Conservation (phyloP, 345 rosid species). For the Camelina hispida region DNA sequence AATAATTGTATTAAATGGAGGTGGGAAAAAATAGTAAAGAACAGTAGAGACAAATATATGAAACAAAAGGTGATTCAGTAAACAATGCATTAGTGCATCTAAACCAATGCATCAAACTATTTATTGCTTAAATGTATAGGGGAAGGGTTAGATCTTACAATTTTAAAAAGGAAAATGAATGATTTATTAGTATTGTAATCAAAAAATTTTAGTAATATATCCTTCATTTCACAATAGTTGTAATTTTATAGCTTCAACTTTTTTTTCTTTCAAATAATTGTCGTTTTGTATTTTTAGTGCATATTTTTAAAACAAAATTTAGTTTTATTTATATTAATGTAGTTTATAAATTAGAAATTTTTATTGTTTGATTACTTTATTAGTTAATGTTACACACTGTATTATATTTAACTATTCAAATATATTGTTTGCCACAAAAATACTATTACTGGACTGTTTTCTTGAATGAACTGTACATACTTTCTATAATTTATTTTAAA, state of each 20-base stretch:
- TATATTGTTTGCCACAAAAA: not conserved
- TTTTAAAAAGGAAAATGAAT: not conserved
- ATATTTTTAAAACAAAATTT: no score
- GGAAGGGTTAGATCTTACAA: slow-evolving; percentile 17
- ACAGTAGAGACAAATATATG: slow-evolving; percentile 36
- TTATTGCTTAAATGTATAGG: slow-evolving; percentile 20
- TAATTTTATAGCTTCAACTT: not conserved
- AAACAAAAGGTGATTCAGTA: slow-evolving; percentile 34
- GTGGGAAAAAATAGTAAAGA: slow-evolving; percentile 11
- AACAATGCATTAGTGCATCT: slow-evolving; percentile 29
- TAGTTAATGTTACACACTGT: not conserved
- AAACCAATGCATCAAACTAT: slow-evolving; percentile 22
- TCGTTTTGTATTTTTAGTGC: not conserved
- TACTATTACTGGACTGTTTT: not conserved
- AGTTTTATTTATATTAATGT: not conserved
- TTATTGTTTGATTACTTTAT: not conserved
- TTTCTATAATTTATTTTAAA: not conserved
- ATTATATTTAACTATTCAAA: not conserved
- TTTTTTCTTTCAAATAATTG: not conserved
- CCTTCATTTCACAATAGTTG: not conserved
- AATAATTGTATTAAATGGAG: slow-evolving; percentile 3
- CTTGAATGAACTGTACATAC: not conserved
- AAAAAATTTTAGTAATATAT: not conserved
- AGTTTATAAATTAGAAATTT: not conserved
- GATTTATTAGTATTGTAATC: not conserved